Base-by-base conservation (phyloP, 129 eudicot species). In the Lactuca sativa region DNA sequence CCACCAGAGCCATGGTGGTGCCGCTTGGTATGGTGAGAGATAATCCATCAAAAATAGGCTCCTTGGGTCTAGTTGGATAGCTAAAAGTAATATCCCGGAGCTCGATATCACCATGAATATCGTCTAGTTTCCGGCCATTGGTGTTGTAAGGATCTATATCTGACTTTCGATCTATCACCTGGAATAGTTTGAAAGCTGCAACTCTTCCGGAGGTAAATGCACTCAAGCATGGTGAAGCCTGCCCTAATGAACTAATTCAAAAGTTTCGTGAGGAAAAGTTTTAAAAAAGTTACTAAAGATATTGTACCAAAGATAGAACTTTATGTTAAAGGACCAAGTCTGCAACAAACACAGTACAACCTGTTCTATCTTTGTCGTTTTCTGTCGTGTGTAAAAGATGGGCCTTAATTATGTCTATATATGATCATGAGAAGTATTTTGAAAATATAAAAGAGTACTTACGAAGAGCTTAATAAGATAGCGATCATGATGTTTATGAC, bases 131-230 rank as follows among this genome's bases (percentile, higher is more conserved):
- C 54, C 76, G 73, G 34, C 96, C 96, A 14, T 12, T 62, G 15
- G 66, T 83, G 72, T 89, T 83, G 31, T 76, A 89, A 52, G 91
- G 74, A 69, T 88, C 96, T 47, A 88, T 88, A 43, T 78, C 83
- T 8, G 91, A 83, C 54, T 77, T 83, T 77, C 96, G 79, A 4
- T 78, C 73, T 41, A 88, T 79, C 6, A 86, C 82, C 30, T 85
- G 89, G 66, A 88, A 88, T 79, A 88, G 75, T 72, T 88, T 88
- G 73, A 36, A 85, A 7, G 91, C 96, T 43, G 91, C 96, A 44
- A 86, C 89, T 75, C 73, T 79, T 37, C 96, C 96, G 4, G 89
- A 87, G 40, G 91, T 74, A 69, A 88, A 88, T 48, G 91, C 86
- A 53, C 76, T 78, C 84, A 83, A 72, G 74, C 96, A 81, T 14